Base-by-base conservation (phyloP, 495 filamentous ascomycete genomes). In the Xylaria flabelliformis region DNA sequence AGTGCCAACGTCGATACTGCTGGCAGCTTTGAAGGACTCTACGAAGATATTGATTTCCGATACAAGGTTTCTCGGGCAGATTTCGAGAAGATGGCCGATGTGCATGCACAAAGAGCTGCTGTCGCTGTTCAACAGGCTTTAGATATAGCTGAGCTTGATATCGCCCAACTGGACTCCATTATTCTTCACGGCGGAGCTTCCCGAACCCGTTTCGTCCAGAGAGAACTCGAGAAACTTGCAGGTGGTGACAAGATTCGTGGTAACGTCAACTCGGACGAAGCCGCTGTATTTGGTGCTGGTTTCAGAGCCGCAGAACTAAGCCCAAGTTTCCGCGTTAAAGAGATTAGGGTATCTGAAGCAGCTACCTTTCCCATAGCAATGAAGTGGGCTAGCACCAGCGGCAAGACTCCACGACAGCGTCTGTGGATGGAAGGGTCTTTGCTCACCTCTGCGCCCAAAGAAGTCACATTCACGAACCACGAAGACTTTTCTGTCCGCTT, bases 201-300 rank as follows among this genome's bases (percentile, higher is more conserved):
- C 62, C 90, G 97, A 46, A 98, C 95, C 34, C 97, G 97, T 7
- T 98, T 98, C 72, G 93, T 99, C 8, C 95, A 97, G 78, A 94
- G 90, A 81, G 86, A 92, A 78, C 89, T 99, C 36, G 96, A 98
- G 83, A 89, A 88, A 62, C 79, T 92, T 62, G 87, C 90, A 39
- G 92, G 92, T 12, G 86, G 85, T 19, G 89, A 91, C 64, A 98
- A 97, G 84, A 85, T 99, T 71, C 90, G 93, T 68, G 91, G 91
- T 74, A 98, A 95, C 76, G 97, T 99, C 75, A 99, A 99, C 82
- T 91, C 95, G 36, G 97, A 99, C 80, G 97, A 99, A 83, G 90
- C 97, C 19, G 96, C 97, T 62, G 96, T 97, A 19, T 97, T 99
- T 81, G 97, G 97, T 74, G 97, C 97, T 64, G 94, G 93, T 24